Evolutionary conservation across 2,329 filamentous ascomycete genomes (phyloP).

Genomic region (Phyllosticta paracitricarpa): DNA sequence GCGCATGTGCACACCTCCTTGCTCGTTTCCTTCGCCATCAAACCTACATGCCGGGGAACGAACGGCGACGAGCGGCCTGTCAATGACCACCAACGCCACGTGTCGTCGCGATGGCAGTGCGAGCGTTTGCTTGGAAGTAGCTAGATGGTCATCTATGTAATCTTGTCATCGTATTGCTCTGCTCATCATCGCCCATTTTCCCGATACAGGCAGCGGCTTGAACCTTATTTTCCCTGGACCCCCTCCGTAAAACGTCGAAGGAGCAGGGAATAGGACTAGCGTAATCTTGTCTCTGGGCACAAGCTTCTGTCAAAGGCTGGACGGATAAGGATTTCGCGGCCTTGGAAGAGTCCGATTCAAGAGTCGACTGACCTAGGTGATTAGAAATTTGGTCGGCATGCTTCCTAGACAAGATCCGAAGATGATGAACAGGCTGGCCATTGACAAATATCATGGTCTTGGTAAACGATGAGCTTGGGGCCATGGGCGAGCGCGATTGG

Average conservation of each 20-base stretch:
- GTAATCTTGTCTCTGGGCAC: neutral
- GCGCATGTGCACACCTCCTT: neutral
- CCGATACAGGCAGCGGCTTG: neutral
- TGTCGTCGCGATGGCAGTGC: neutral
- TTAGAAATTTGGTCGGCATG: neutral
- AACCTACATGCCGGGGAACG: neutral
- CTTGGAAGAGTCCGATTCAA: neutral
- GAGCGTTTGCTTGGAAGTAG: neutral
- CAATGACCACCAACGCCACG: neutral
- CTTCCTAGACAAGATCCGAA: neutral
- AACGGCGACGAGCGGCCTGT: neutral
- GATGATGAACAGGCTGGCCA: neutral
- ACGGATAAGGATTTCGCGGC: neutral
- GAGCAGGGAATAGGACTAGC: neutral
- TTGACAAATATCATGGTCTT: neutral
- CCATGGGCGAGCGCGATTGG: neutral
- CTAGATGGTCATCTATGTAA: neutral
- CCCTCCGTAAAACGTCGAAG: neutral
- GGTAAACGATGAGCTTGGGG: neutral
- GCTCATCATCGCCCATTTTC: neutral
- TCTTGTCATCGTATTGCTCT: neutral
- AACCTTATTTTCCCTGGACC: neutral
- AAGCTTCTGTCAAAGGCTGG: neutral
- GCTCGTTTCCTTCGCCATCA: neutral
- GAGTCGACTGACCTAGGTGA: neutral